phyloP scores from a whole-genome alignment of 176 grass and related monocot species.

The Triticum monococcum region DNA sequence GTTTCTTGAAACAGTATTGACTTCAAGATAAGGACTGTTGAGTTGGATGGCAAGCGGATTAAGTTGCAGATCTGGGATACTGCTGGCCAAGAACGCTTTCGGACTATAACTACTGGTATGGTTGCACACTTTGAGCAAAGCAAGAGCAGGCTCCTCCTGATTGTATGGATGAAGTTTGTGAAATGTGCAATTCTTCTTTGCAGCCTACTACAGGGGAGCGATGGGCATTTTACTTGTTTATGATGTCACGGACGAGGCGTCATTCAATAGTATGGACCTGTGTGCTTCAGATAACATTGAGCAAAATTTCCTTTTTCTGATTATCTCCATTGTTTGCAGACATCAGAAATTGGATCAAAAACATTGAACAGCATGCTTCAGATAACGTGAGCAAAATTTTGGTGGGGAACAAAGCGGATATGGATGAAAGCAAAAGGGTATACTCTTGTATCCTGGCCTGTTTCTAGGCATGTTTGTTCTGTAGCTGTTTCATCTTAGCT shows the following conservation, averaged over 20 bases:
- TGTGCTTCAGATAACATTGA: not conserved
- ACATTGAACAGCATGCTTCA: conserved; percentile 75
- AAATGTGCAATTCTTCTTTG: conserved; percentile 30
- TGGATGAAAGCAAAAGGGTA: conserved; percentile 78
- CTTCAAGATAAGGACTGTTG: conserved; percentile 67
- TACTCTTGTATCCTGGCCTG: not conserved
- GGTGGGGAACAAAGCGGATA: conserved; percentile 64
- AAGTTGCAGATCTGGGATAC: conserved; percentile 82
- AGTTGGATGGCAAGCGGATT: conserved; percentile 75
- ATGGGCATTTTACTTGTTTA: conserved; percentile 86
- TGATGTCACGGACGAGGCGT: conserved; percentile 66
- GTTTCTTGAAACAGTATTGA: conserved; percentile 49
- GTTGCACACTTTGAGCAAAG: not conserved
- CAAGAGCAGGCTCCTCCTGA: not conserved
- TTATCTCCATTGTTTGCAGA: conserved; percentile 31
- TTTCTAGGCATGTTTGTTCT: not conserved
- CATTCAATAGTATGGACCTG: conserved; percentile 56
- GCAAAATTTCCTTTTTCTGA: not conserved
- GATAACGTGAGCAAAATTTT: conserved; percentile 68
- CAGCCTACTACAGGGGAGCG: conserved; percentile 73
- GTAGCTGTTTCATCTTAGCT: not conserved
- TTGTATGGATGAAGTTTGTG: not conserved
- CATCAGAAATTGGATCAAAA: conserved; percentile 78
- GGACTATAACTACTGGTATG: conserved; percentile 72
- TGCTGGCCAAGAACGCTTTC: conserved; percentile 70